Conservation (phyloP, 495 filamentous ascomycete species). For the Aspergillus mulundensis region DNA sequence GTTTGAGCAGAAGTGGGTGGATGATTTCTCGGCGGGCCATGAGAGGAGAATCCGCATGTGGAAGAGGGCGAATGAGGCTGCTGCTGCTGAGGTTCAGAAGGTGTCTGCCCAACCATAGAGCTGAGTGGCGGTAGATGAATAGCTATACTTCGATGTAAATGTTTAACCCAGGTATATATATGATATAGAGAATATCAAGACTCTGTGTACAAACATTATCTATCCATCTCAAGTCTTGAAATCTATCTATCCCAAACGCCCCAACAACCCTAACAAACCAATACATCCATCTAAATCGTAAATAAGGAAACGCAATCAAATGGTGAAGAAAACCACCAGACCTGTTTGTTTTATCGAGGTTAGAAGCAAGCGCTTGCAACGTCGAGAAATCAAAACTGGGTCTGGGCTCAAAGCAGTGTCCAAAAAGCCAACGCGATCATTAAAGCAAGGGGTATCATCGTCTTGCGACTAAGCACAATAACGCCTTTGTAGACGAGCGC, state of each 20-base stretch:
- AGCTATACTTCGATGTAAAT: background rate
- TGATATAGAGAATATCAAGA: no score
- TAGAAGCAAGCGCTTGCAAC: slow-evolving; percentile 8
- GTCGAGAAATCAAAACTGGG: background rate
- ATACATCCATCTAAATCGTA: background rate
- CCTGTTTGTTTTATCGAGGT: slow-evolving; percentile 4
- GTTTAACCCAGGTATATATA: background rate
- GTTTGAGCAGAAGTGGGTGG: slow-evolving; percentile 46
- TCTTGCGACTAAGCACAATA: background rate
- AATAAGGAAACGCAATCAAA: no score
- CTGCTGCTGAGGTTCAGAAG: background rate
- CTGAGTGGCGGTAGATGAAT: background rate
- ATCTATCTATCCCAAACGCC: background rate
- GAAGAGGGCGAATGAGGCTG: slow-evolving; percentile 24
- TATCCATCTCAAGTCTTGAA: no score
- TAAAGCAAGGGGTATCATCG: slow-evolving; percentile 4
- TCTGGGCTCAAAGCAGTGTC: background rate
- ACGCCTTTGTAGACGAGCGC: background rate
- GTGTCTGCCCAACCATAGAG: background rate
- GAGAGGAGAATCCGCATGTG: slow-evolving; percentile 49
- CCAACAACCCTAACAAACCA: background rate
- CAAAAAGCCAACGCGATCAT: background rate
- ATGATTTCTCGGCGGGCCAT: slow-evolving; percentile 47
- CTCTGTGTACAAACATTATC: no score
- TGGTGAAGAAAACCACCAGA: background rate